Conservation (phyloP, 2,329 filamentous ascomycete species). For the Ampelomyces quisqualis region DNA sequence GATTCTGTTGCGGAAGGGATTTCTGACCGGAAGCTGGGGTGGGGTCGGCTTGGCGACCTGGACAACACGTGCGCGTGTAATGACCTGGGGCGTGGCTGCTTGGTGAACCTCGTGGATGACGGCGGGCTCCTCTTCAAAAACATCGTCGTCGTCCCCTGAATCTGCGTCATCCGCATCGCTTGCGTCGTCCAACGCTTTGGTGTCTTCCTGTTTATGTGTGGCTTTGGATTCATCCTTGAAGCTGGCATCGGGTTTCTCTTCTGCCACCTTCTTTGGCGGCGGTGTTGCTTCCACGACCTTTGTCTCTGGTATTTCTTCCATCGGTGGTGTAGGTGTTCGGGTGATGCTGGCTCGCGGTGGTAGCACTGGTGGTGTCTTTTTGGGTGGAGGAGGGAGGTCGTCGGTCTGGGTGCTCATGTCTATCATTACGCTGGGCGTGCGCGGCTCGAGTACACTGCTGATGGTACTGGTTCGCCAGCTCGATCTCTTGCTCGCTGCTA, state of each 20-base stretch:
- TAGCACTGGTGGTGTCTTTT: slow-evolving; percentile 25
- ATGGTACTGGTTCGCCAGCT: slow-evolving; percentile 72
- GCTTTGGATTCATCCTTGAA: too few relatives aligned
- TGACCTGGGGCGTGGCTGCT: slow-evolving; percentile 63
- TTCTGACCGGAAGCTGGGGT: slow-evolving; percentile 75
- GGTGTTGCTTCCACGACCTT: slow-evolving; percentile 22
- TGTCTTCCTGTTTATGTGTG: too few relatives aligned
- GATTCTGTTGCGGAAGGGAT: slow-evolving; percentile 58
- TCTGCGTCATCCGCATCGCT: slow-evolving; percentile 46
- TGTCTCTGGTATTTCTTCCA: slow-evolving; percentile 42
- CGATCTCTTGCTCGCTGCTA: slow-evolving; percentile 56
- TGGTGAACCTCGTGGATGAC: slow-evolving; percentile 69
- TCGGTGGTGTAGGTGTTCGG: slow-evolving; percentile 25
- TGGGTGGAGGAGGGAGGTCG: slow-evolving; percentile 22
- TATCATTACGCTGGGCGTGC: slow-evolving; percentile 57
- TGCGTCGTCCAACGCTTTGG: slow-evolving; percentile 22
- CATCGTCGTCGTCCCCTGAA: slow-evolving; percentile 47
- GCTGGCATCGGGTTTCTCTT: background rate
- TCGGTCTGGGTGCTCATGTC: slow-evolving; percentile 47
- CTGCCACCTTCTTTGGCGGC: slow-evolving; percentile 4
- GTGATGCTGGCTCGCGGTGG: slow-evolving; percentile 23
- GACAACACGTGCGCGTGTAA: slow-evolving; percentile 77
- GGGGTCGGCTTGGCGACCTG: slow-evolving; percentile 79
- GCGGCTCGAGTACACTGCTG: slow-evolving; percentile 59
- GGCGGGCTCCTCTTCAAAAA: slow-evolving; percentile 61